Conservation (phyloP, 192 early-diverging fungal genomes). For the Umbelopsis vinacea region DNA sequence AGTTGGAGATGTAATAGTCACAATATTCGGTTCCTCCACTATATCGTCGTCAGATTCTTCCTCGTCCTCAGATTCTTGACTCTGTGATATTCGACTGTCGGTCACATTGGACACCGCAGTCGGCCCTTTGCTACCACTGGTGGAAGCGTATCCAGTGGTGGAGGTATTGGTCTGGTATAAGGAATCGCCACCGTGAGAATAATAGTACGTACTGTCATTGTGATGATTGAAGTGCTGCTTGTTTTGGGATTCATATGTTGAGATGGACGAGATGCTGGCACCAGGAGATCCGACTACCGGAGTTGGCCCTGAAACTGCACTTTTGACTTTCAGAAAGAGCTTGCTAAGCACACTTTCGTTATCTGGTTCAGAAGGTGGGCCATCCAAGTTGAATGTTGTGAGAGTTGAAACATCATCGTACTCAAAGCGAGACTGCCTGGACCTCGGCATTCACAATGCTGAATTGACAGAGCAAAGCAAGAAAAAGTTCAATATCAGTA, state of each 20-base stretch:
- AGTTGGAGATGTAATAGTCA: not conserved
- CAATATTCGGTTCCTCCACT: not conserved
- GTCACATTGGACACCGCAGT: constrained; percentile 13
- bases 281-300: constrained; percentile 10
- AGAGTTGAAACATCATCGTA: constrained; percentile 42
- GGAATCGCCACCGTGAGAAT: not conserved
- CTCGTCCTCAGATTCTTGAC: not conserved
- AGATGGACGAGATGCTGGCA: constrained; percentile 19
- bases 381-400: constrained; percentile 48
- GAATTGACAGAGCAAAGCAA: not conserved
- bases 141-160: not conserved
- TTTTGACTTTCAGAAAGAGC: constrained; percentile 57
- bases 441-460: constrained; percentile 5
- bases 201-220: not conserved
- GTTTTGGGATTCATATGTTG: not conserved
- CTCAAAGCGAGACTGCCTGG: constrained; percentile 43
- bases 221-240: not conserved
- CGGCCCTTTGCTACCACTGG: not conserved
- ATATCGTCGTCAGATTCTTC: not conserved
- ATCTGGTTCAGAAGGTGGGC: constrained; percentile 26
- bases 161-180: not conserved
- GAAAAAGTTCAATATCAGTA: not conserved
- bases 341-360: constrained; percentile 60
- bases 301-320: constrained; percentile 39
- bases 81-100: not conserved